Conservation (phyloP, 371 early-diverging fungal species). For the Saksenaea oblongispora region DNA sequence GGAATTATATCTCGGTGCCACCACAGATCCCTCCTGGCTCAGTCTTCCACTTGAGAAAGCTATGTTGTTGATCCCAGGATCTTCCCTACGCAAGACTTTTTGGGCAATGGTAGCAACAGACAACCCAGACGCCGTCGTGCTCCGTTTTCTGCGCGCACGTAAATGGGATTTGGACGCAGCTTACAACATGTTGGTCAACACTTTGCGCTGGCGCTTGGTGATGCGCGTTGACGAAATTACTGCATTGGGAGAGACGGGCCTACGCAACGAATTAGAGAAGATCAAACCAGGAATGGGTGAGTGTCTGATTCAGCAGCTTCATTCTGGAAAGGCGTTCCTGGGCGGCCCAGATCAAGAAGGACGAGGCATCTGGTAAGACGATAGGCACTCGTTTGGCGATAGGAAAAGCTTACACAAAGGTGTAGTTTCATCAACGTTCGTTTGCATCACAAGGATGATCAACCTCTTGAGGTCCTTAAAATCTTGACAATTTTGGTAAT, state of each 20-base stretch:
- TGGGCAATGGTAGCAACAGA: constrained; percentile 59
- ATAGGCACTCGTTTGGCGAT: no score
- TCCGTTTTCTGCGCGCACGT: constrained; percentile 73
- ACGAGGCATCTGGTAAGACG: constrained; percentile 60
- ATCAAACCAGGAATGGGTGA: constrained; percentile 40
- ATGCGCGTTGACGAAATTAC: constrained; percentile 53
- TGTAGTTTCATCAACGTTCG: constrained; percentile 66
- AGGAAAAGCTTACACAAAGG: no score
- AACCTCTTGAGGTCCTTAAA: constrained; percentile 57
- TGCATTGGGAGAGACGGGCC: constrained; percentile 47
- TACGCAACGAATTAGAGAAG: constrained; percentile 36
- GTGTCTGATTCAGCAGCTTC: constrained; percentile 38
- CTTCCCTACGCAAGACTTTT: constrained; percentile 39
- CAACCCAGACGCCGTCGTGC: constrained; percentile 62
- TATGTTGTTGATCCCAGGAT: constrained; percentile 39
- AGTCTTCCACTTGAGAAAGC: constrained; percentile 40
- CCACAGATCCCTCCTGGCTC: constrained; percentile 43
- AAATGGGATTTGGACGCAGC: constrained; percentile 71
- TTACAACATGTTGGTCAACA: constrained; percentile 54
- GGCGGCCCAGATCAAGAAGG: constrained; percentile 52
- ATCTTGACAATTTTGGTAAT: constrained; percentile 74
- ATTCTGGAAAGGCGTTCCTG: constrained; percentile 47
- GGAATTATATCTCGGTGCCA: constrained; percentile 49
- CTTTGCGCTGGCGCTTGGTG: constrained; percentile 63
- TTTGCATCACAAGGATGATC: constrained; percentile 59